A percentile compares a stretch with the other conserved stretches of the same genome.
Evolutionary conservation across 345 rosid genomes (phyloP).

Genomic region (Citrus maxima): DNA sequence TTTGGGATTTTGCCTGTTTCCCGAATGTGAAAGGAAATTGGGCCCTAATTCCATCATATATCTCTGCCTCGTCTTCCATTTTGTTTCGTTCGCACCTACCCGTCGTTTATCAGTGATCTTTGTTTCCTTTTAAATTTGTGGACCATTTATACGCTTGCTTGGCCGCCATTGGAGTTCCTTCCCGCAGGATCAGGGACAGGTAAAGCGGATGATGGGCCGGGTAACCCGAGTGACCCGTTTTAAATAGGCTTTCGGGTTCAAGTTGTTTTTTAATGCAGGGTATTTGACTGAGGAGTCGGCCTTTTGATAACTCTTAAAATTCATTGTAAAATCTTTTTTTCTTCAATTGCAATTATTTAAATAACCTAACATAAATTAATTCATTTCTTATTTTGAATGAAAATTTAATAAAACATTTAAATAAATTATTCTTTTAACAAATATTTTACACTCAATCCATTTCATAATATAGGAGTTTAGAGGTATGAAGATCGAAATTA

Average conservation of each 20-base stretch:
- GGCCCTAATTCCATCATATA: slow-evolving; percentile 45
- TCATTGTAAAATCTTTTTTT: too few relatives aligned
- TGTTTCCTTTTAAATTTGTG: neutral
- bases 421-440: too few relatives aligned
- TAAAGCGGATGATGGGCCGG: neutral
- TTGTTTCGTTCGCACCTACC: neutral
- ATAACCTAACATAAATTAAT: too few relatives aligned
- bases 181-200: neutral
- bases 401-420: too few relatives aligned
- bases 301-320: too few relatives aligned
- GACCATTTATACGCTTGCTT: neutral
- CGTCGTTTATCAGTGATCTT: neutral
- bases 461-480: too few relatives aligned
- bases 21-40: slow-evolving; percentile 59
- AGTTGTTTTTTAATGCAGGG: neutral
- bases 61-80: slow-evolving; percentile 51
- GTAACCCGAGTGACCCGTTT: neutral
- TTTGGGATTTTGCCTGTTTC: slow-evolving; percentile 48
- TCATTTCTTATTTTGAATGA: too few relatives aligned
- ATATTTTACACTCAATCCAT: too few relatives aligned
- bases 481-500: too few relatives aligned
- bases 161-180: slow-evolving; percentile 7
- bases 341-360: too few relatives aligned
- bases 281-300: too few relatives aligned
- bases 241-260: neutral